Evolutionary conservation across 2,329 filamentous ascomycete species (phyloP), one percentile per base, ranked within the genome.

Genomic region (Penicillium sp.): DNA sequence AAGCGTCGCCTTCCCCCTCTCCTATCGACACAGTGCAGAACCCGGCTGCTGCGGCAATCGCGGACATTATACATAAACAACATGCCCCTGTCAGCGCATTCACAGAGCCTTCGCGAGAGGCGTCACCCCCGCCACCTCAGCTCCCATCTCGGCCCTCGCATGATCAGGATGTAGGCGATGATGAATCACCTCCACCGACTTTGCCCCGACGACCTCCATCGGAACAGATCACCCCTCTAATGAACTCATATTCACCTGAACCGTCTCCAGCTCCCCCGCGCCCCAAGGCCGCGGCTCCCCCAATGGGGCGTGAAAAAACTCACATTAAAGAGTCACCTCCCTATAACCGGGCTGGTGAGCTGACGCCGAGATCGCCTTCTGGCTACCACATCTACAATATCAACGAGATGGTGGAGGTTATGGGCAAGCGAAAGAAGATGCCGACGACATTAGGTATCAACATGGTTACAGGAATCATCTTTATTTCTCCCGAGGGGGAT

Each of bases 361-460:
- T 81, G 49, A 77, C 83, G 3, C 78, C 80, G 24, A 71, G 74
- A 29, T 87, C 88, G 2, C 90, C 90, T 5, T 90, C 90, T 19
- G 91, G 90, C 2, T 98, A 93, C 70, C 93, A 96, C 70, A 82
- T 98, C 74, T 98, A 97, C 77, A 97, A 96, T 68, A 93, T 98
- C 68, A 96, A 93, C 71, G 93, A 98, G 76, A 96, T 96, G 90
- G 86, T 96, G 5, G 93, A 92, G n/a, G 86, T 95, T 45, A 93
- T 96, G 86, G 93, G 93, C 55, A 96, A 96, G 79, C 89, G 90
- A 69, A 96, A 96, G 81, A 98, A 98, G 79, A 95, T 97, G 90
- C 92, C 93, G 1, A 96, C 92, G n/a, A 96, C 91, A 0, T 76
- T 98, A 37, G 93, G 93, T n/a, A 89, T 98, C 69, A 97, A 98